Percentiles rank a stretch among this genome's conserved stretches.
Conservation (phyloP, 805 yeast species). For the Lipomyces yamadae region DNA sequence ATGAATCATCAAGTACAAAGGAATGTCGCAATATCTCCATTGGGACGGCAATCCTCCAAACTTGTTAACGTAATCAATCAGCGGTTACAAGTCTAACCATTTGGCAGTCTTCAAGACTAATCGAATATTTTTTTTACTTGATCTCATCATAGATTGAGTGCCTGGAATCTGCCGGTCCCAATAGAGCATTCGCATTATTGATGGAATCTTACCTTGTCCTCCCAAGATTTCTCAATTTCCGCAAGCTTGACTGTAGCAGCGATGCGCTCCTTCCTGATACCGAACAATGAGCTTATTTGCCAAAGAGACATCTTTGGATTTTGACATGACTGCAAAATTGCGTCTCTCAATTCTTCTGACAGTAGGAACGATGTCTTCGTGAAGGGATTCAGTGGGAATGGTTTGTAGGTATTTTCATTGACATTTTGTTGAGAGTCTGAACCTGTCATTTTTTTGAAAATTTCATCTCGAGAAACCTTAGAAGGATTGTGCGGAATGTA, state of each 20-base stretch:
- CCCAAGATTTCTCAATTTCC: conserved; percentile 67
- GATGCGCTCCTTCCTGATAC: conserved; percentile 80
- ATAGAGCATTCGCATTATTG: conserved; percentile 4
- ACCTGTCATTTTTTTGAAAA: conserved; percentile 38
- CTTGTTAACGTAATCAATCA: not conserved
- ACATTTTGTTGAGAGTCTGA: conserved; percentile 32
- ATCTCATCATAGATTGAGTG: conserved; percentile 54
- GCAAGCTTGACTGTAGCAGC: conserved; percentile 82
- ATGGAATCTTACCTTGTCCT: conserved; percentile 58
- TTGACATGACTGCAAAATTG: conserved; percentile 62
- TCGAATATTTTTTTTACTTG: conserved; percentile 53
- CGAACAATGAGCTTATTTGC: conserved; percentile 75
- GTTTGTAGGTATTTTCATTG: conserved; percentile 50
- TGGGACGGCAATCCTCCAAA: not conserved
- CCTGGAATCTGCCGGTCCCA: not conserved
- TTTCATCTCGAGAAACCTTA: not conserved
- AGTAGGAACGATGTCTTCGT: conserved; percentile 71
- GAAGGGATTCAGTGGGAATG: conserved; percentile 78
- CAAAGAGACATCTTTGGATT: conserved; percentile 62
- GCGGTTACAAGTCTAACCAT: conserved; percentile 54
- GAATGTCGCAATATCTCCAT: not conserved
- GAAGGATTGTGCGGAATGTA: conserved; percentile 21
- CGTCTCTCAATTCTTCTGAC: conserved; percentile 60
- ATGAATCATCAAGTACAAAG: not conserved
- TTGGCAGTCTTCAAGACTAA: conserved; percentile 76